phyloP scores from a whole-genome alignment of 2,329 filamentous ascomycete genomes.

The Microdochium trichocladiopsis region DNA sequence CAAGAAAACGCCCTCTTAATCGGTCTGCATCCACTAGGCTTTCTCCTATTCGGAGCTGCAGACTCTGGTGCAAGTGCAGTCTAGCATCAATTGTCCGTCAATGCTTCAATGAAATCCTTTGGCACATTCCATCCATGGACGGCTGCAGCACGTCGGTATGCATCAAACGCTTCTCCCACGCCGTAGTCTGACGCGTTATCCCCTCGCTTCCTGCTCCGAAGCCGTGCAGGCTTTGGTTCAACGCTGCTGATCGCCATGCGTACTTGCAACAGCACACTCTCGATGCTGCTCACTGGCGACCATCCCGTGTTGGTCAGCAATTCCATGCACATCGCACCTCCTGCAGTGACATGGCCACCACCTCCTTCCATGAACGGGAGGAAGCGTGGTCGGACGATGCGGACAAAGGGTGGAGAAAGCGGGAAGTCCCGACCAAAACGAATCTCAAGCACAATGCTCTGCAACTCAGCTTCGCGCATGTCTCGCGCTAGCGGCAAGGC shows the following conservation, averaged over 20 bases:
- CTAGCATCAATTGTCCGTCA: neutral
- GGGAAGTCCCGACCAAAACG: constrained; percentile 75
- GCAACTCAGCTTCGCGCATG: constrained; percentile 55
- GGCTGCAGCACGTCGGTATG: constrained; percentile 61
- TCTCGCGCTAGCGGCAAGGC: constrained; percentile 65
- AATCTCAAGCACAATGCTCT: constrained; percentile 72
- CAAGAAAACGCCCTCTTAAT: no score
- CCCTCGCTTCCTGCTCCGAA: constrained; percentile 29
- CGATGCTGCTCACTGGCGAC: constrained; percentile 65
- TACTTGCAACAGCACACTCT: constrained; percentile 75
- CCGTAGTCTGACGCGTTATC: constrained; percentile 45
- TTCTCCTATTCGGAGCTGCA: no score
- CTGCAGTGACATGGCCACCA: constrained; percentile 78
- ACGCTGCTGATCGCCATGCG: constrained; percentile 64
- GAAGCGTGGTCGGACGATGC: constrained; percentile 76
- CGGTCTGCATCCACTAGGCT: no score
- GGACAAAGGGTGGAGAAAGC: constrained; percentile 74
- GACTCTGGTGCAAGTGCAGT: no score
- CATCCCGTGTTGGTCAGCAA: constrained; percentile 79
- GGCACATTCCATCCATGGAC: constrained; percentile 71
- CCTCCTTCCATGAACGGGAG: constrained; percentile 64
- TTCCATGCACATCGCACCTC: constrained; percentile 80
- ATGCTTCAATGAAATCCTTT: constrained; percentile 5
- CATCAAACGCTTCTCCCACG: constrained; percentile 63
- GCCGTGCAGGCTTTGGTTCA: constrained; percentile 66